Evolutionary conservation across 805 yeast species (phyloP), one percentile per base, ranked within the genome.

Genomic region (Starmera pachycereana): DNA sequence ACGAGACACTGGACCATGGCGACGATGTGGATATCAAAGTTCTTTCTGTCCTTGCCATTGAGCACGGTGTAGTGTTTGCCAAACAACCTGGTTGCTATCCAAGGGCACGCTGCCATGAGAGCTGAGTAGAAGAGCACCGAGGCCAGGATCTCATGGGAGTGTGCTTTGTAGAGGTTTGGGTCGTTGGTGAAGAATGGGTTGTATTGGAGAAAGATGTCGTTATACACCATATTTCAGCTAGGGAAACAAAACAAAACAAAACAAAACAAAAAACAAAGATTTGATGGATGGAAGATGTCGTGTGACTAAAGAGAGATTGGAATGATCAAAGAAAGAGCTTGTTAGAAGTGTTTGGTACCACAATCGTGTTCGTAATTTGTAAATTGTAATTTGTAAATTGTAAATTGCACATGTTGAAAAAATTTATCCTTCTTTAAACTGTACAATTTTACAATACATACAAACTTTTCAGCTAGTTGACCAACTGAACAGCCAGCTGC

Each of bases 21-120:
- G 4, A 87, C 96, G 11, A 84, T 70, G 59, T 92, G 97, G 50
- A 89, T 84, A 59, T 92, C 96, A 57, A 86, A 92, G 58, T 90
- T 87, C 46, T 78, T 51, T 55, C 69, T 73, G 33, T 71, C 66
- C 50, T 74, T 74, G 19, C 53, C 47, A 35, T 61, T 47, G 35
- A 76, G 60, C 4, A 58, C 49, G 6, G 71, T 69, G 61, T 88
- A 88, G 43, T 66, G 56, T 16, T 61, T 55, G 4, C 83, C 80
- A 46, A 81, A 71, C 22, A 76, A 31, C 13, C 45, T 30, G 4
- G 63, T 68, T 44, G 80, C 71, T 11, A 84, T 34, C 1, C 52
- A 36, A 0, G 83, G 80, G 2, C 87, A 72, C 2, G 72, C 40
- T 9, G 61, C 47, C 60, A 78, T 79, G 16, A 84, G 48, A 1